Base-by-base conservation (phyloP, 768 basidiomycete genomes). In the Pholiota conissans region DNA sequence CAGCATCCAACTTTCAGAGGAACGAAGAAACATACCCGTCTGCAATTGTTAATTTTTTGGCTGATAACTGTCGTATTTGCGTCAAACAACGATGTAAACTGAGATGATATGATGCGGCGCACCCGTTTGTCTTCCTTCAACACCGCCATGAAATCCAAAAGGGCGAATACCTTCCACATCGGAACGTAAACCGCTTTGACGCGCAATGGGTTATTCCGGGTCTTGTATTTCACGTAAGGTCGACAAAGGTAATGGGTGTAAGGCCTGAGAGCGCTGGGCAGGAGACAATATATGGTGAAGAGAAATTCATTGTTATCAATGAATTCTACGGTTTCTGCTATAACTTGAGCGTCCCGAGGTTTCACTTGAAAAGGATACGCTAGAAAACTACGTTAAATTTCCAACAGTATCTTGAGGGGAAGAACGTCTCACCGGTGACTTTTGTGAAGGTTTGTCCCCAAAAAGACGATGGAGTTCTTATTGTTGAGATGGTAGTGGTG, bases 151-250 rank as follows among this genome's bases (percentile, higher is more conserved):
- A 29, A 40, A 1, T 18, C 5, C n/a, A 27, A 13, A 24, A 18
- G n/a, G 14, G 14, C 37, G n/a, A 18, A 52, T 3, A 87, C 69
- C 28, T 84, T 72, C 87, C 87, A 89, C 10, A 76, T 79, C 3
- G 87, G 87, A 51, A 85, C 81, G 65, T 87, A 89, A 2, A 84
- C 69, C 6, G 85, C 78, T 46, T 76, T 71, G 24, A 84, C 74
- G 22, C 75, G 78, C 11, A 70, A 66, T 22, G 86, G 85, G 48
- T 64, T 75, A 3, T 79, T 58, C 49, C 75, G 70, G 39, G 26
- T 22, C 34, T 42, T 54, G 18, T 2, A 22, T 32, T 42, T 46
- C 9, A 46, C 13, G 24, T 32, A 54, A 7, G 1, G 26, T 14
- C 1, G 1, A 13, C 14, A 46, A 2, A 54, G 22, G 3, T 39